Conservation (phyloP, 2,329 filamentous ascomycete species). For the Nannizziopsis barbatae region DNA sequence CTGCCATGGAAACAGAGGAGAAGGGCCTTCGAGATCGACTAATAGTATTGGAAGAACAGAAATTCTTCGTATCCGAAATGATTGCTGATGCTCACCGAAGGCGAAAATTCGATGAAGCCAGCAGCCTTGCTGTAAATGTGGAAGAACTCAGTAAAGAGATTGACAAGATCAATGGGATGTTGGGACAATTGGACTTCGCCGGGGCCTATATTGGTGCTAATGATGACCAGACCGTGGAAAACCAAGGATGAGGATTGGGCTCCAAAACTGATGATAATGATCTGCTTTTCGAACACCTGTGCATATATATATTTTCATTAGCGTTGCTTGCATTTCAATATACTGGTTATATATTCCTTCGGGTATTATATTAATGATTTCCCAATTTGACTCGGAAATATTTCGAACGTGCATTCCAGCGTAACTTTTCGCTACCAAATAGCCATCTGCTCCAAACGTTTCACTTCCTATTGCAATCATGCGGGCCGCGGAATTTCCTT, state of each 20-base stretch:
- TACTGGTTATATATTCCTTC: no score
- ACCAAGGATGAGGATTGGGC: background rate
- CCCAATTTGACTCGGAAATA: no score
- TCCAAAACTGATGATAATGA: background rate
- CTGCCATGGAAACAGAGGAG: constrained; percentile 68
- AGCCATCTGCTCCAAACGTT: no score
- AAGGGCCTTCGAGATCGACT: constrained; percentile 68
- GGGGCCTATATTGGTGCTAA: constrained; percentile 33
- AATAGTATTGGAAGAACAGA: constrained; percentile 81
- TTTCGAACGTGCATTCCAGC: no score
- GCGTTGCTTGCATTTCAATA: no score
- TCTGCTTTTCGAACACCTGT: background rate
- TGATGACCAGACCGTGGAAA: background rate
- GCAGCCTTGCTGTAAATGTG: constrained; percentile 64
- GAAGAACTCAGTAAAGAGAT: constrained; percentile 77
- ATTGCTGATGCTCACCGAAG: constrained; percentile 63
- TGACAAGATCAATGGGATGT: constrained; percentile 51
- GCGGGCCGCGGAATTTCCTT: background rate
- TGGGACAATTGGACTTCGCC: constrained; percentile 56
- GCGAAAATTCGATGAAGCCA: constrained; percentile 75
- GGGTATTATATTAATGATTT: no score
- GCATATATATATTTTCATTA: background rate
- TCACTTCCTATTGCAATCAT: background rate
- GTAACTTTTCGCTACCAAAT: no score
- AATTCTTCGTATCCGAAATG: constrained; percentile 81